These are phyloP conservation scores for Benincasa hispida DNA, from an alignment of 306 rosid genomes.

Conservation along the genomic window DNA sequence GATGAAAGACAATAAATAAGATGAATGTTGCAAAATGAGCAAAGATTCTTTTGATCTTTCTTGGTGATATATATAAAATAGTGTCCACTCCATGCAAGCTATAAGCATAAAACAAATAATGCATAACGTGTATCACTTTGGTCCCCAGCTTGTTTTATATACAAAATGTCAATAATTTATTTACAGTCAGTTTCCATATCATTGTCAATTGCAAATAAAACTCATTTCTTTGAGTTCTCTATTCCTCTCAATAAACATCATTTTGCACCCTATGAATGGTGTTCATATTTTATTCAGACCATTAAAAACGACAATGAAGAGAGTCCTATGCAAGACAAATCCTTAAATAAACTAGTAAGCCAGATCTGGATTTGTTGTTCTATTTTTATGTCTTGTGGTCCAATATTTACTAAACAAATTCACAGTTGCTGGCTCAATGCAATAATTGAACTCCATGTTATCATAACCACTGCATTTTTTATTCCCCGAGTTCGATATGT, in stretches of 20 bases:
- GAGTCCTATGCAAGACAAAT: not conserved
- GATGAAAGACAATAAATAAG: too few relatives aligned
- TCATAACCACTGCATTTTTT: not conserved
- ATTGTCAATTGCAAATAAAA: not conserved
- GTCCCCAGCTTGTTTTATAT: not conserved
- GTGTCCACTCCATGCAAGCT: not conserved
- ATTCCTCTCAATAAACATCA: not conserved
- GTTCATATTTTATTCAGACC: not conserved
- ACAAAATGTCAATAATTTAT: not conserved
- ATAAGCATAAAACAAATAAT: not conserved
- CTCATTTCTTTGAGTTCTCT: not conserved
- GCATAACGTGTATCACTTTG: not conserved
- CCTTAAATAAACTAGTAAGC: not conserved
- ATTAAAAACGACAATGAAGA: not conserved
- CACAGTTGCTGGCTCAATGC: not conserved
- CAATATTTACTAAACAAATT: not conserved
- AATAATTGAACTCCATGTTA: not conserved
- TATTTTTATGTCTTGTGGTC: not conserved
- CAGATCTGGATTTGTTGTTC: not conserved
- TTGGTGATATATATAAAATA: too few relatives aligned
- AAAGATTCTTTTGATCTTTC: too few relatives aligned
- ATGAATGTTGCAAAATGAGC: too few relatives aligned
- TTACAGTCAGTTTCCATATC: not conserved
- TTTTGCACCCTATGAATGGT: not conserved
- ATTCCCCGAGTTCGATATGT: too few relatives aligned